Base-by-base conservation (phyloP, 2,329 filamentous ascomycete genomes). In the Talaromyces sp. region DNA sequence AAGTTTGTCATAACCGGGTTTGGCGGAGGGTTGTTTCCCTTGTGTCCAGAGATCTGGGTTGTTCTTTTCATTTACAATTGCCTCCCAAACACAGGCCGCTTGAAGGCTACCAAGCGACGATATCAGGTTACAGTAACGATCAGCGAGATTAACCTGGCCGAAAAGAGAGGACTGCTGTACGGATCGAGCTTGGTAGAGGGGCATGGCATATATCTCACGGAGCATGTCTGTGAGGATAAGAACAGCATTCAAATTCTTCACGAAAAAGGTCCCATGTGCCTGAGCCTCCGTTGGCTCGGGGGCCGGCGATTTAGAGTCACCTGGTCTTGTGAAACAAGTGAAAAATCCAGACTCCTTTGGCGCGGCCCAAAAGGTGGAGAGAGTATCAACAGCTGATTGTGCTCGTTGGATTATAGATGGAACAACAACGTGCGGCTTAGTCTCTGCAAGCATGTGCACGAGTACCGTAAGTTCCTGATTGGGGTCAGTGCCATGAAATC, bases 11-110 rank as follows among this genome's bases (percentile, higher is more conserved):
- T 70, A 62, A 32, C 66, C 67, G 24, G 68, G 61, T 3, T 71
- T 70, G 41, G 70, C 69, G 22, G 69, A 64, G 47, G 73, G 68
- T 61, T 76, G 73, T 27, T 76, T 77, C 24, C 75, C 72, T 55
- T 76, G 72, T 57, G 79, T 75, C 80, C 80, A 82, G 16, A 74
- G 66, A 36, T 86, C 81, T 1, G 93, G 91, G 44, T 96, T 87
- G 47, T 83, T 80, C 46, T 84, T 86, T 59, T 88, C 83, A 40
- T 97, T 78, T 0, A 87, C 77, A 32, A 92, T 88, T 60, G 95
- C 89, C 71, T 99, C 93, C 71, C 87, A 87, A n/a, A 96, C 81
- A 54, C 91, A 89, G 47, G 87, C 87, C 37, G 89, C 84, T 59
- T 97, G 82, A 14, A 99, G 76, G 20, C 86, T 86, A 3, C 91